These are phyloP conservation scores for Tulasnella sp. DNA, from an alignment of 768 basidiomycete species.

Conservation along the genomic window DNA sequence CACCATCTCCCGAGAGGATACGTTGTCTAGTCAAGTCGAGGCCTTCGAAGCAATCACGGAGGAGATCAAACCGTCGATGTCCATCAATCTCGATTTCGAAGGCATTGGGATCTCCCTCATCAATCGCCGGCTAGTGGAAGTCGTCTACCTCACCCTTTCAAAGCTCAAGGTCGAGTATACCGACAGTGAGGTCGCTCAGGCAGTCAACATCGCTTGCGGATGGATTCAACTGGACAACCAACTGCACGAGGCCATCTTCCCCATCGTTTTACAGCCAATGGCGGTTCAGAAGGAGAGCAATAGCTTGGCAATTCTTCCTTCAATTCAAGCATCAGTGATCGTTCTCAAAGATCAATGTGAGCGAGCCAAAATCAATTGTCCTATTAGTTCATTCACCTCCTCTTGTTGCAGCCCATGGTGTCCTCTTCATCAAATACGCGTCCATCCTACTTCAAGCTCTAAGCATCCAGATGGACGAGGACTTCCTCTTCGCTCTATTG, in stretches of 20 bases:
- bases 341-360: conserved; percentile 89
- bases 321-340: conserved; percentile 76
- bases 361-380: conserved; percentile 11
- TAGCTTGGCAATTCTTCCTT: conserved; percentile 72
- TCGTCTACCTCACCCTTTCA: conserved; percentile 75
- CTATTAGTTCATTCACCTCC: background rate
- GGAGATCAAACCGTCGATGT: conserved; percentile 54
- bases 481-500: conserved; percentile 82
- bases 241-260: conserved; percentile 88
- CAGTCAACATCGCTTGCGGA: conserved; percentile 71
- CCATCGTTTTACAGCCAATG: conserved; percentile 90
- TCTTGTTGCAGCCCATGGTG: conserved; percentile 69
- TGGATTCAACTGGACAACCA: conserved; percentile 94
- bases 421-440: conserved; percentile 95
- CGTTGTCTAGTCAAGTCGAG: conserved; percentile 54
- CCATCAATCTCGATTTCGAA: conserved; percentile 62
- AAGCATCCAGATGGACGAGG: conserved; percentile 95
- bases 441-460: conserved; percentile 87
- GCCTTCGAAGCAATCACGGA: conserved; percentile 75
- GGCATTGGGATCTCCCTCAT: conserved; percentile 89
- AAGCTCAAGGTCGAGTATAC: conserved; percentile 75
- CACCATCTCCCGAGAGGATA: conserved; percentile 52
- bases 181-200: conserved; percentile 65
- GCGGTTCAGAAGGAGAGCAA: conserved; percentile 67
- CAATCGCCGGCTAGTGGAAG: conserved; percentile 78